Evolutionary conservation across 345 rosid genomes (phyloP).

Genomic region (Durio zibethinus): DNA sequence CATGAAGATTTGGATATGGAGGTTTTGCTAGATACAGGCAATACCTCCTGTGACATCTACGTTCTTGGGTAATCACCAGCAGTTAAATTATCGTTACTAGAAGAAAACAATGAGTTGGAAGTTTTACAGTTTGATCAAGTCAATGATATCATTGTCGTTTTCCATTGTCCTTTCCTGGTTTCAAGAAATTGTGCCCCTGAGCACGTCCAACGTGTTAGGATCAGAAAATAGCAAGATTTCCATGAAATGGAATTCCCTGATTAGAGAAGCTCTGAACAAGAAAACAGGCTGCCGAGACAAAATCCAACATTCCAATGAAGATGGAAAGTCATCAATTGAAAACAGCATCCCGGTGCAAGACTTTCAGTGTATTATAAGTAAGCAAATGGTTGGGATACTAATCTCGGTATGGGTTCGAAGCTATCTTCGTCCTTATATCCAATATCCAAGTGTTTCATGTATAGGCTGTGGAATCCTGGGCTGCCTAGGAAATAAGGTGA

Average conservation of each 20-base stretch:
- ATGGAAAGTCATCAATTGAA: slow-evolving; percentile 1
- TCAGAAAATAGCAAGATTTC: slow-evolving; percentile 48
- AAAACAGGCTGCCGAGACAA: neutral
- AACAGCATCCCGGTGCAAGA: slow-evolving; percentile 19
- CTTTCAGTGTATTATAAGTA: slow-evolving; percentile 53
- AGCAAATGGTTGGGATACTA: slow-evolving; percentile 81
- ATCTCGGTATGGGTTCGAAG: slow-evolving; percentile 65
- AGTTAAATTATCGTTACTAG: neutral
- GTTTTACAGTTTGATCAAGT: neutral
- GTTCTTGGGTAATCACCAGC: slow-evolving; percentile 59
- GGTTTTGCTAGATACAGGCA: slow-evolving; percentile 48
- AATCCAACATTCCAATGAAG: slow-evolving; percentile 11
- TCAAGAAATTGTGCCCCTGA: slow-evolving; percentile 76
- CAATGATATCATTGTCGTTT: neutral
- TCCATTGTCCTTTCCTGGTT: slow-evolving; percentile 32
- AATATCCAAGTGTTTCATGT: slow-evolving; percentile 60
- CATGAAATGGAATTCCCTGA: slow-evolving; percentile 64
- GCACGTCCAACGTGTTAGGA: slow-evolving; percentile 58
- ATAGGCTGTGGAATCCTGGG: slow-evolving; percentile 83
- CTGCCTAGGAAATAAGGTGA: slow-evolving; percentile 81
- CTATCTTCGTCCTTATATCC: slow-evolving; percentile 47
- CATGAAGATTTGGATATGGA: slow-evolving; percentile 55
- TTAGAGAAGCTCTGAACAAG: slow-evolving; percentile 55
- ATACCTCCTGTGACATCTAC: slow-evolving; percentile 58
- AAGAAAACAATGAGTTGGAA: neutral